These are phyloP conservation scores for Picea mariana DNA, from an alignment of 83 land plant genomes.

Conservation along the genomic window DNA sequence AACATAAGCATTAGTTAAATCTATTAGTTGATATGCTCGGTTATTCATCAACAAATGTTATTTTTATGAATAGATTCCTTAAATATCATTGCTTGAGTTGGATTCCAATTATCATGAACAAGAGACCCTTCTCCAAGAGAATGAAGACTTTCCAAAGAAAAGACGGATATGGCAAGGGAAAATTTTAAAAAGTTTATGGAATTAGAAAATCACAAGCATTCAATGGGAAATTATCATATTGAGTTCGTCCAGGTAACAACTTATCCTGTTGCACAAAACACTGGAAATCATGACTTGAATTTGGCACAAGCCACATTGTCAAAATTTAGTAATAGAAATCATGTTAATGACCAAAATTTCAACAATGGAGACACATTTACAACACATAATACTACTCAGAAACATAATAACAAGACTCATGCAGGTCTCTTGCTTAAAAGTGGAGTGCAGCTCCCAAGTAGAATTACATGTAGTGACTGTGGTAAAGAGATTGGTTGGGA, in stretches of 20 bases:
- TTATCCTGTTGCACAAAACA: neutral
- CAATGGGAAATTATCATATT: neutral
- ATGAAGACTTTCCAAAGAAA: conserved; percentile 91
- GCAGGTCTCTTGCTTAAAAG: neutral
- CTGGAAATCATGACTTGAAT: neutral
- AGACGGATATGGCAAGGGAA: conserved; percentile 88
- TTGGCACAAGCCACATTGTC: neutral
- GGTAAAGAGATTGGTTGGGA: conserved; percentile 14
- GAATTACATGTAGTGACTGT: neutral
- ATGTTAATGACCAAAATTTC: neutral
- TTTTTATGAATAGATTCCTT: conserved; percentile 46
- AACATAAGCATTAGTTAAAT: neutral
- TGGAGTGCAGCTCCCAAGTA: neutral
- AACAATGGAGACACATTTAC: neutral
- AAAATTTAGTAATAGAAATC: neutral
- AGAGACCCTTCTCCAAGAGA: conserved; percentile 90
- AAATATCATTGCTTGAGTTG: conserved; percentile 56
- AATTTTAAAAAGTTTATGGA: conserved; percentile 47
- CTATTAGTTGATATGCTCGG: neutral
- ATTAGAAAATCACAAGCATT: conserved; percentile 46
- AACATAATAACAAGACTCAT: conserved; percentile 10
- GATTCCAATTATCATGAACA: conserved; percentile 93
- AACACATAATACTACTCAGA: neutral
- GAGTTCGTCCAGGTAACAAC: neutral
- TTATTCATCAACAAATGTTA: neutral